phyloP scores from a whole-genome alignment of 2,329 filamentous ascomycete species.

The Trichoderma sp. region DNA sequence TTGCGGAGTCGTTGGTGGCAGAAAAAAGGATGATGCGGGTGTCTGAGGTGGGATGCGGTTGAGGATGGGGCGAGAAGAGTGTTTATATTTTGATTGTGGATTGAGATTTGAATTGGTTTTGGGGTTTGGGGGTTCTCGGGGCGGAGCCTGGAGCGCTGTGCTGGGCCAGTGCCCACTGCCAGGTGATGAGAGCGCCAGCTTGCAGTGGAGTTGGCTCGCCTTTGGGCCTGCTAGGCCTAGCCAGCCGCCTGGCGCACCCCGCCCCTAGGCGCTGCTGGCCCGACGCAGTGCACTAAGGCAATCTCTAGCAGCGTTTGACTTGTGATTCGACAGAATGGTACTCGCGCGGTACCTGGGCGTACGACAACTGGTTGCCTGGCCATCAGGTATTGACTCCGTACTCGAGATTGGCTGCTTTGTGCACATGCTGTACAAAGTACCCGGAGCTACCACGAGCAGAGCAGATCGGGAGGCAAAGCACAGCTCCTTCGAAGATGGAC shows the following conservation, averaged over 20 bases:
- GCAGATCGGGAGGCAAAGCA: background rate
- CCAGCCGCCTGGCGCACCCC: conserved; percentile 18
- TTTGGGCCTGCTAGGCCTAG: conserved; percentile 11
- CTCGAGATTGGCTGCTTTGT: background rate
- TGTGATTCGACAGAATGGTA: background rate
- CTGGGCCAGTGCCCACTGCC: conserved; percentile 8
- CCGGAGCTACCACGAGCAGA: background rate
- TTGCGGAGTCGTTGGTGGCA: conserved; percentile 22
- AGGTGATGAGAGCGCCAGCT: conserved; percentile 17
- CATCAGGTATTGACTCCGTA: background rate
- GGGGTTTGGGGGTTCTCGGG: conserved; percentile 25
- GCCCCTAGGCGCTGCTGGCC: conserved; percentile 16
- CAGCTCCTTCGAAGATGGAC: background rate
- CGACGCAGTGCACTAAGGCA: conserved; percentile 1
- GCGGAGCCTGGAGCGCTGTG: conserved; percentile 11
- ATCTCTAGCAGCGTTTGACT: background rate
- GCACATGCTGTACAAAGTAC: background rate
- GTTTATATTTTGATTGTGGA: conserved; percentile 38
- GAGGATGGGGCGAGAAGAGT: conserved; percentile 31
- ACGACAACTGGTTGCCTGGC: too few species aligned
- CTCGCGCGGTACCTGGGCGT: background rate
- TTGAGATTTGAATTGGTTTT: conserved; percentile 27
- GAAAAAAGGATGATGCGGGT: conserved; percentile 29
- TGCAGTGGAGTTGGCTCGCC: conserved; percentile 18
- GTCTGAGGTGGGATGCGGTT: conserved; percentile 29